Evolutionary conservation across 192 early-diverging fungal species (phyloP).

Genomic region (Pilobolus umbonatus): DNA sequence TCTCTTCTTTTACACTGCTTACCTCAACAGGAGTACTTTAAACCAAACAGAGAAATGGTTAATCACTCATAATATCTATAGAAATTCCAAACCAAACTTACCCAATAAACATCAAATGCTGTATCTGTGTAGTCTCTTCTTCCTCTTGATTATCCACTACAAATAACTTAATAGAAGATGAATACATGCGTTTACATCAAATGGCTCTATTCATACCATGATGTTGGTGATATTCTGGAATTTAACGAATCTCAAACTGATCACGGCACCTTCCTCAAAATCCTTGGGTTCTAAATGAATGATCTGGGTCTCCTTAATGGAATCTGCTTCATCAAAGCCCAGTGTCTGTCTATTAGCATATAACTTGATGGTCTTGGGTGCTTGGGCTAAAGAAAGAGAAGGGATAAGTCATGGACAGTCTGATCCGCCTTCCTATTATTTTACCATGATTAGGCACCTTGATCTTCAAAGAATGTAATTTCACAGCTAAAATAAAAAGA

Average conservation of each 20-base stretch:
- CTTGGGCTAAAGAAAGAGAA: slow-evolving; percentile 57
- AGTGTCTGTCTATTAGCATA: slow-evolving; percentile 80
- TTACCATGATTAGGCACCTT: slow-evolving; percentile 32
- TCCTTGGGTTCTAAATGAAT: slow-evolving; percentile 66
- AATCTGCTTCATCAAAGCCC: slow-evolving; percentile 85
- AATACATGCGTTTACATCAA: too few species aligned
- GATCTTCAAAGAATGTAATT: slow-evolving; percentile 55
- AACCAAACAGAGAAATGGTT: background rate
- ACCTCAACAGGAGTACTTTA: slow-evolving; percentile 35
- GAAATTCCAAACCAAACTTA: slow-evolving; percentile 12
- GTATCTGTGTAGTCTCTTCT: slow-evolving; percentile 78
- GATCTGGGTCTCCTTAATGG: slow-evolving; percentile 67
- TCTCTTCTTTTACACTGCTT: background rate
- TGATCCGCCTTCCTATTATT: background rate
- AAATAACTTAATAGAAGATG: slow-evolving; percentile 65
- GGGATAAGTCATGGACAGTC: background rate
- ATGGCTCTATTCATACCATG: slow-evolving; percentile 54
- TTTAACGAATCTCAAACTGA: slow-evolving; percentile 86
- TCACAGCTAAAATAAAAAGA: slow-evolving; percentile 38
- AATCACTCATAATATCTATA: background rate
- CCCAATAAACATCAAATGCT: slow-evolving; percentile 80
- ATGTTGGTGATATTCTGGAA: slow-evolving; percentile 86
- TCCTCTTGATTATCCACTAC: slow-evolving; percentile 82
- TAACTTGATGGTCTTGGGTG: slow-evolving; percentile 83
- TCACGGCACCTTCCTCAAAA: slow-evolving; percentile 62